Conservation (phyloP, 768 basidiomycete genomes). For the Pulveroboletus ravenelii region DNA sequence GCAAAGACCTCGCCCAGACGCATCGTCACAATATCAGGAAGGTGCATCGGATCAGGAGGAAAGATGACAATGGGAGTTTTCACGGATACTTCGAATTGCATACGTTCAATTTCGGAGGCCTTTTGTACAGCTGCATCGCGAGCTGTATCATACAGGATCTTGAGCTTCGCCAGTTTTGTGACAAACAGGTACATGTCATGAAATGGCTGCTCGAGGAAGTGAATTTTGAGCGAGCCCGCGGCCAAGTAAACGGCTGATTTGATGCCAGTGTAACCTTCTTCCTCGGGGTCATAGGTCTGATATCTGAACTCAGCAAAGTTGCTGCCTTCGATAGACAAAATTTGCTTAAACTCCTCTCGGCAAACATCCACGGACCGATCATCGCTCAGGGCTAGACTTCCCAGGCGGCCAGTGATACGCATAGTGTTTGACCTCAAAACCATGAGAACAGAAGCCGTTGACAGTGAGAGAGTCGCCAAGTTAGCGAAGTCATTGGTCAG, state of each 20-base stretch:
- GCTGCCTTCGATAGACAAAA: slow-evolving; percentile 90
- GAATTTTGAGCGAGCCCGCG: slow-evolving; percentile 85
- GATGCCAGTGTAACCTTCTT: slow-evolving; percentile 66
- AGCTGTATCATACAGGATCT: slow-evolving; percentile 91
- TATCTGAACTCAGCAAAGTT: slow-evolving; percentile 93
- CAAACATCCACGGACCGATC: slow-evolving; percentile 51
- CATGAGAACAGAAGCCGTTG: slow-evolving; percentile 83
- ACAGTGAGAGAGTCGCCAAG: slow-evolving; percentile 83
- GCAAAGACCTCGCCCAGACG: slow-evolving; percentile 87
- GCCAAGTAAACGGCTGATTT: slow-evolving; percentile 78
- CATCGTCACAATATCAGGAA: slow-evolving; percentile 69
- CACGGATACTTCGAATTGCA: slow-evolving; percentile 88
- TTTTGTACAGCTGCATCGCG: slow-evolving; percentile 88
- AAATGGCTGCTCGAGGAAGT: slow-evolving; percentile 89
- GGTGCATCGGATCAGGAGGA: slow-evolving; percentile 60
- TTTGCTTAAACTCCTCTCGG: slow-evolving; percentile 69
- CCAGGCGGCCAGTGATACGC: slow-evolving; percentile 74
- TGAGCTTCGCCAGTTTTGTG: slow-evolving; percentile 81
- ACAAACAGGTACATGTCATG: slow-evolving; percentile 82
- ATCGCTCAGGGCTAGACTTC: slow-evolving; percentile 78
- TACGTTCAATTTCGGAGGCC: slow-evolving; percentile 88
- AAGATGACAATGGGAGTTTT: slow-evolving; percentile 91
- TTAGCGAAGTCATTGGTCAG: slow-evolving; percentile 66
- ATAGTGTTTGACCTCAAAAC: slow-evolving; percentile 69
- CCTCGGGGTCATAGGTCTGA: slow-evolving; percentile 79